phyloP scores from a whole-genome alignment of 306 rosid species.

The Adenanthera pavonina region DNA sequence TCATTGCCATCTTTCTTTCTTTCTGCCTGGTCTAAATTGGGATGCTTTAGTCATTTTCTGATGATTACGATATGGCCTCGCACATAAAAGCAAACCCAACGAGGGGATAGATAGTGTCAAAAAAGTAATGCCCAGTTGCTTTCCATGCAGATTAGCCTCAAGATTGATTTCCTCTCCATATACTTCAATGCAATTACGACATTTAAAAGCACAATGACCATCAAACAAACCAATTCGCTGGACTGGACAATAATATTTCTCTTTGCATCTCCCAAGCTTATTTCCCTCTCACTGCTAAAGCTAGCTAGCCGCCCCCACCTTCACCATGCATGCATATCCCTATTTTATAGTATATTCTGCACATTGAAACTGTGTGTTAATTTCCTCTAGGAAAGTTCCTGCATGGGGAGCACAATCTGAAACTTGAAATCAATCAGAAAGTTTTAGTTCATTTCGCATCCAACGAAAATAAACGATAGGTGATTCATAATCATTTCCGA shows the following conservation, averaged over 20 bases:
- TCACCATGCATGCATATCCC: not conserved
- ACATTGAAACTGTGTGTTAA: not conserved
- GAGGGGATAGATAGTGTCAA: conserved; percentile 23
- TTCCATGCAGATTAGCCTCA: conserved; percentile 45
- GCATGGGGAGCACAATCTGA: not conserved
- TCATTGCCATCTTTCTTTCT: conserved; percentile 2
- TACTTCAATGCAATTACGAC: not conserved
- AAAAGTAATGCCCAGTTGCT: conserved; percentile 35
- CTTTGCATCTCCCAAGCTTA: not conserved
- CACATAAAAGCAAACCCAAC: conserved; percentile 29
- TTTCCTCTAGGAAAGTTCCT: not conserved
- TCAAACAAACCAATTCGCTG: not conserved
- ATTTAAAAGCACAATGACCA: not conserved
- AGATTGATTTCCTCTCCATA: not conserved
- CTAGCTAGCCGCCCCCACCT: too few species aligned
- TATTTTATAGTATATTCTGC: not conserved
- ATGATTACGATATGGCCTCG: conserved; percentile 34
- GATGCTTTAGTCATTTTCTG: conserved; percentile 30
- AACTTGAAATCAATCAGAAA: not conserved
- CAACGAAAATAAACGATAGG: not conserved
- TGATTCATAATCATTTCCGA: not conserved
- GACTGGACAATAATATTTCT: conserved; percentile 23
- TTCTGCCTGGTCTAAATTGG: conserved; percentile 22
- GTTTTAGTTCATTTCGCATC: not conserved
- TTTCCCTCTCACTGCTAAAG: not conserved